Percentiles rank a stretch among this genome's conserved stretches.
Conservation (phyloP, 192 early-diverging fungal species). For the Backusella psychrophila region DNA sequence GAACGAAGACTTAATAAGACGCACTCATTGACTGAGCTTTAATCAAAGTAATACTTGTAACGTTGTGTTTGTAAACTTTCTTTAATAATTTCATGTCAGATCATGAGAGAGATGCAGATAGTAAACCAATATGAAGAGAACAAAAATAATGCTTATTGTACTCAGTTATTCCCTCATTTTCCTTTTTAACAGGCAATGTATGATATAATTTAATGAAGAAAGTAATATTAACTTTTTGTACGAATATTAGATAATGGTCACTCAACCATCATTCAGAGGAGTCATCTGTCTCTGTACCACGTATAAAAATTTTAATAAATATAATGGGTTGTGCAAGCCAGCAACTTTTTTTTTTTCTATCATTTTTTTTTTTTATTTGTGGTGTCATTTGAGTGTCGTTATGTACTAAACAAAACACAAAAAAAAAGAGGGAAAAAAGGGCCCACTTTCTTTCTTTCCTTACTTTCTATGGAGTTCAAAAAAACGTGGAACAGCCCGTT, state of each 20-base stretch:
- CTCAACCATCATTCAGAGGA: background rate
- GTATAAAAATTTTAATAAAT: background rate
- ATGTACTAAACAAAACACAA: background rate
- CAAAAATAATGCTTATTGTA: background rate
- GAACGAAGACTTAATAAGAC: background rate
- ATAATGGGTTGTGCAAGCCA: background rate
- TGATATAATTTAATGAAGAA: background rate
- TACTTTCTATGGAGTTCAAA: background rate
- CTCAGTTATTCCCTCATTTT: background rate
- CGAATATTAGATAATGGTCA: background rate
- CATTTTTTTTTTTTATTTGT: background rate
- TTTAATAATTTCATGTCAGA: constrained; percentile 1
- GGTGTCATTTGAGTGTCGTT: background rate
- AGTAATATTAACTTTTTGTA: background rate
- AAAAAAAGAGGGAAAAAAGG: constrained; percentile 2
- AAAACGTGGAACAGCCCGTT: background rate
- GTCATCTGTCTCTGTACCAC: background rate
- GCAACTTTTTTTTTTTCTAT: background rate
- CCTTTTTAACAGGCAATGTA: background rate
- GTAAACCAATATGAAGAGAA: background rate
- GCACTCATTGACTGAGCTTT: background rate
- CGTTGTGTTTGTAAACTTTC: background rate
- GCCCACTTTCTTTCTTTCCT: background rate
- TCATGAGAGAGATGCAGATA: constrained; percentile 1
- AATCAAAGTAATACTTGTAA: background rate